These are phyloP conservation scores for Pouteria campechiana DNA, from an alignment of 179 eudicot species.

Conservation along the genomic window DNA sequence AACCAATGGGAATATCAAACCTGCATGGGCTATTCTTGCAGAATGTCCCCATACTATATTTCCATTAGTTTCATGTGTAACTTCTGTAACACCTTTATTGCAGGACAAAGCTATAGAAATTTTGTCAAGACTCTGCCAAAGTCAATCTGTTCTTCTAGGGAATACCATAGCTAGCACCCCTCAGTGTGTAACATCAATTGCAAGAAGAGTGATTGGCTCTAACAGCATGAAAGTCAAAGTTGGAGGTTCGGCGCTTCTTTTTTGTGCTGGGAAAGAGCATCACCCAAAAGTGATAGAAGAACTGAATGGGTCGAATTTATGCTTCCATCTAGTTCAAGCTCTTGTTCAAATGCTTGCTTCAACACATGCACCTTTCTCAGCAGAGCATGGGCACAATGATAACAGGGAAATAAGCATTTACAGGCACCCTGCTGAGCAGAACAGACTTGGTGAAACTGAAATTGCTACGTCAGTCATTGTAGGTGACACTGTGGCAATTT, in stretches of 20 bases:
- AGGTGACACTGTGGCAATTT: constrained; percentile 61
- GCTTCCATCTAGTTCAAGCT: constrained; percentile 58
- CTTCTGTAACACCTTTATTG: constrained; percentile 44
- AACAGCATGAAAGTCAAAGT: constrained; percentile 47
- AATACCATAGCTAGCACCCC: constrained; percentile 41
- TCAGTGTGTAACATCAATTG: constrained; percentile 64
- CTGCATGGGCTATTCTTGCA: constrained; percentile 74
- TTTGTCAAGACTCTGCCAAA: constrained; percentile 61
- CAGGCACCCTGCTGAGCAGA: constrained; percentile 36
- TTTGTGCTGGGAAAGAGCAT: constrained; percentile 72
- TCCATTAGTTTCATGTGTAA: constrained; percentile 69
- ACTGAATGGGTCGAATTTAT: constrained; percentile 37
- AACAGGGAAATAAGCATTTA: constrained; percentile 46
- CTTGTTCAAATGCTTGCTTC: constrained; percentile 72
- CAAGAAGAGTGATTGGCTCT: constrained; percentile 65
- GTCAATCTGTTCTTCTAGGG: constrained; percentile 63
- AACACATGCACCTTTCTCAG: constrained; percentile 20
- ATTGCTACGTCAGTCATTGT: constrained; percentile 33
- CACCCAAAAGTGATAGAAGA: constrained; percentile 61
- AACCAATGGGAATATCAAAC: constrained; percentile 43
- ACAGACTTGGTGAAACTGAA: constrained; percentile 20
- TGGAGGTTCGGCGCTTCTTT: constrained; percentile 90
- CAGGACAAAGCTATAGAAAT: constrained; percentile 93
- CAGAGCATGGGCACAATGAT: constrained; percentile 32
- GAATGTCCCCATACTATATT: constrained; percentile 60